Evolutionary conservation across 106 monocot genomes (phyloP).

Genomic region (Dactylorhiza incarnata): DNA sequence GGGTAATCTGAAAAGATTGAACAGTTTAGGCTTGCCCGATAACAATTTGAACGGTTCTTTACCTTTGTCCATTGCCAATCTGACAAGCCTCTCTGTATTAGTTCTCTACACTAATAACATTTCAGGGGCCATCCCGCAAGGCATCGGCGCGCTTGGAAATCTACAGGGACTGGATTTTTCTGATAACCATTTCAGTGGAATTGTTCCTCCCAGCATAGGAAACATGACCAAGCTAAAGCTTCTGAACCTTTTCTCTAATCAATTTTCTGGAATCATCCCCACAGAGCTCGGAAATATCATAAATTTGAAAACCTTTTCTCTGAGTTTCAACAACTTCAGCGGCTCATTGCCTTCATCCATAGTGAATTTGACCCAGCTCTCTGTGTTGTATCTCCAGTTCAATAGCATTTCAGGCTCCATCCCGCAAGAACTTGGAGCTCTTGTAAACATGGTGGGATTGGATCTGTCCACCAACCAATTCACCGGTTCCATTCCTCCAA

Average conservation of each 20-base stretch:
- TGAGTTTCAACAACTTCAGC: neutral
- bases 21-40: neutral
- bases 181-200: too few relatives aligned
- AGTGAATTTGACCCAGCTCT: too few relatives aligned
- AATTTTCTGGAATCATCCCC: too few relatives aligned
- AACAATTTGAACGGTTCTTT: slow-evolving; percentile 4
- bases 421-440: too few relatives aligned
- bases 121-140: slow-evolving; percentile 1
- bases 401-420: too few relatives aligned
- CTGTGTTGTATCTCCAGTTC: too few relatives aligned
- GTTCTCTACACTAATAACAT: slow-evolving; percentile 1
- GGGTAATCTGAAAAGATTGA: slow-evolving; percentile 2
- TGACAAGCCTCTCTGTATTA: neutral
- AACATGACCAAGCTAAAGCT: too few relatives aligned
- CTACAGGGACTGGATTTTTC: neutral
- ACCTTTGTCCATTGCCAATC: slow-evolving; percentile 2
- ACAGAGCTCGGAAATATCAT: neutral
- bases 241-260: too few relatives aligned
- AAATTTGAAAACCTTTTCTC: neutral
- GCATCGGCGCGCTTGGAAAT: neutral
- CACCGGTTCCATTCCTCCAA: too few relatives aligned
- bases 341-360: slow-evolving; percentile 4
- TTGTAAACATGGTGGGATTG: too few relatives aligned
- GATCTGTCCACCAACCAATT: too few relatives aligned
- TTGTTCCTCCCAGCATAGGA: too few relatives aligned